These are phyloP conservation scores for Schizosaccharomyces pombe DNA, from an alignment of 805 yeast species.

Conservation along the genomic window DNA sequence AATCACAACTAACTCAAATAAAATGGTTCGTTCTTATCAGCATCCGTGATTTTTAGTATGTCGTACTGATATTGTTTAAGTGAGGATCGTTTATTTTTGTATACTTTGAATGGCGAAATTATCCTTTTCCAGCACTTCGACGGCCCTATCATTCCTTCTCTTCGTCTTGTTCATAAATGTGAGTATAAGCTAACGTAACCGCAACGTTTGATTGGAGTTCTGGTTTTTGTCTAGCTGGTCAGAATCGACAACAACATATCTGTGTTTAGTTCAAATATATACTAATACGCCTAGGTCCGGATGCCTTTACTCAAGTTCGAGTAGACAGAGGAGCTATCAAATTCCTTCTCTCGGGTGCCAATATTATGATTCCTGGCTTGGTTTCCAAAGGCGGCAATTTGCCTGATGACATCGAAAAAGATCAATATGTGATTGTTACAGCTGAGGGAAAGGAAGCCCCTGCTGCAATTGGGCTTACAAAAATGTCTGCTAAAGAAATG, in stretches of 20 bases:
- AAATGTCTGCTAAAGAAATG: slow-evolving; percentile 5
- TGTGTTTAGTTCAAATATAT: background rate
- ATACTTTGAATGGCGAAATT: slow-evolving; percentile 48
- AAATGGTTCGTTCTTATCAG: slow-evolving; percentile 28
- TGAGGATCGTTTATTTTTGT: slow-evolving; percentile 62
- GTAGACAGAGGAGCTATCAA: slow-evolving; percentile 94
- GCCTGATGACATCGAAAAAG: slow-evolving; percentile 33
- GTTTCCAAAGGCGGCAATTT: slow-evolving; percentile 12
- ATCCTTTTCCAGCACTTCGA: slow-evolving; percentile 63
- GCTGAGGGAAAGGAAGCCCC: slow-evolving; percentile 89
- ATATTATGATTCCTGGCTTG: slow-evolving; percentile 12
- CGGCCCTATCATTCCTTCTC: slow-evolving; percentile 50
- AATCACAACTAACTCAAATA: slow-evolving; percentile 51
- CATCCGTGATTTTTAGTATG: background rate
- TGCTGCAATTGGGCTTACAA: slow-evolving; percentile 66
- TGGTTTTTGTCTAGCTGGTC: too few relatives aligned
- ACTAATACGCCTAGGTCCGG: slow-evolving; percentile 28
- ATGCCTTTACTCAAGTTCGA: slow-evolving; percentile 60
- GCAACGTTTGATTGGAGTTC: background rate
- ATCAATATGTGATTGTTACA: slow-evolving; percentile 51
- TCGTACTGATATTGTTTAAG: slow-evolving; percentile 6
- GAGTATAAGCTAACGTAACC: slow-evolving; percentile 1
- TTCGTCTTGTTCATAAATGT: slow-evolving; percentile 50
- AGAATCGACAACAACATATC: background rate
- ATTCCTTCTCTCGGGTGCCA: slow-evolving; percentile 60